Base-by-base conservation (phyloP, 2,329 filamentous ascomycete genomes). In the Colletotrichum kahawae region DNA sequence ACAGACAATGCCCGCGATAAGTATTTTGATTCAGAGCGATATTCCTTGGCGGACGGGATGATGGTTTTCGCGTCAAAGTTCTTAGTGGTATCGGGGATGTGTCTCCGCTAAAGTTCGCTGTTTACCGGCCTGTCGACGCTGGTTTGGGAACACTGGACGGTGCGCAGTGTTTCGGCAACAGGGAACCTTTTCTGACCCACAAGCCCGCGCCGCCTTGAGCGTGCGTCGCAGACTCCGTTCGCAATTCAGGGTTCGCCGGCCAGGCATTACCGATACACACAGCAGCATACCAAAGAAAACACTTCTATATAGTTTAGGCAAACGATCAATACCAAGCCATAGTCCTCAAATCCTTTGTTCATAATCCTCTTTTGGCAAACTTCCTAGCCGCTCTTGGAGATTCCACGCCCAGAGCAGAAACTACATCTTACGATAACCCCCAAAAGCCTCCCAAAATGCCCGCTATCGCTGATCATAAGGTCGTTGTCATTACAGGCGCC, bases 401-500 rank as follows among this genome's bases (percentile, higher is more conserved):
- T 63, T 4, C 2, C 29, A 5, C 16, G 1, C 10, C 21, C 59
- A 21, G 21, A 21, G 21, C 21, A 21, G 21, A 21, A 21, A 21
- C 21, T 21, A 21, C 21, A 21, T 21, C 21, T 21, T 21, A 21
- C 21, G 21, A 21, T 21, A 21, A 21, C 21, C 21, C 21, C 21
- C 21, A 21, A 21, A 21, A 21, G 21, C 21, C 21, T 21, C 21
- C 21, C 21, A 21, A 21, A 21, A 63, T 63, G 60, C 60, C 60
- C 2, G 60, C 60, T 14, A 27, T 38, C 7, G 51, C 43, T 36
- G 57, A 57, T 12, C 38, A 34, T 5, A 76, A 70, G 31, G 33
- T 74, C 8, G 51, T 76, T 8, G 24, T 74, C n/a, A 69, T 76
- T 36, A 78, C 77, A 1, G 77, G 77, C 36, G 78, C 74, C 48